Base-by-base conservation (phyloP, 2,329 filamentous ascomycete genomes). In the Botrytis fragariae region DNA sequence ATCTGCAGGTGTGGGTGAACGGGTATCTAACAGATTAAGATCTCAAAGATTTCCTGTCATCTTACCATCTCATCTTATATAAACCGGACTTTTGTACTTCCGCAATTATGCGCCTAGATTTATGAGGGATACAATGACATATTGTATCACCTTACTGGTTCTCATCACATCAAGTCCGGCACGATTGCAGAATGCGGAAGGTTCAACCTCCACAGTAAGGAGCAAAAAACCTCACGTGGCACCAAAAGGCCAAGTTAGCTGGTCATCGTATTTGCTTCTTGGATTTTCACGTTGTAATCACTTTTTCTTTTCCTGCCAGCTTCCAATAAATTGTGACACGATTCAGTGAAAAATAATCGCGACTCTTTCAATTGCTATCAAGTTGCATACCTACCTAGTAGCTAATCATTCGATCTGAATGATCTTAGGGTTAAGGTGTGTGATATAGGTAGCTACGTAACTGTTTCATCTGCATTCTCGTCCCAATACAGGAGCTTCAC, bases 21-120 rank as follows among this genome's bases (percentile, higher is more conserved):
- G 42, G 62, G 62, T 48, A 64, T 29, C 42, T 45, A 65, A 20
- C 60, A 65, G 62, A 65, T 65, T 45, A 22, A 67, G 63, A 67
- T 67, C 44, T 67, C 45, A 51, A 18, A n/a, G 32, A n/a, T 67
- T 51, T 51, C 44, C 44, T 37, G 63, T 37, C 64, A 67, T 67
- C 63, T 67, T 37, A 51, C 44, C 64, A 54, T 54, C 64, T 68
- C 64, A 68, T 68, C 48, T 32, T 42, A 45, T 45, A 57, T 39
- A 39, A 54, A 18, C 32, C 45, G 22, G 32, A 54, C 22, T 54
- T 67, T 51, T 39, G 45, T 54, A 39, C 64, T 29, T 20, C 64
- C 64, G 22, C 32, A 42, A 54, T n/a, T n/a, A 42, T 68, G 64
- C 35, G 64, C 32, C 45, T 39, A 67, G 45, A 39, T 39, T n/a